Evolutionary conservation across 176 grass and related monocot species (phyloP).

Genomic region (Dactylis glomerata): DNA sequence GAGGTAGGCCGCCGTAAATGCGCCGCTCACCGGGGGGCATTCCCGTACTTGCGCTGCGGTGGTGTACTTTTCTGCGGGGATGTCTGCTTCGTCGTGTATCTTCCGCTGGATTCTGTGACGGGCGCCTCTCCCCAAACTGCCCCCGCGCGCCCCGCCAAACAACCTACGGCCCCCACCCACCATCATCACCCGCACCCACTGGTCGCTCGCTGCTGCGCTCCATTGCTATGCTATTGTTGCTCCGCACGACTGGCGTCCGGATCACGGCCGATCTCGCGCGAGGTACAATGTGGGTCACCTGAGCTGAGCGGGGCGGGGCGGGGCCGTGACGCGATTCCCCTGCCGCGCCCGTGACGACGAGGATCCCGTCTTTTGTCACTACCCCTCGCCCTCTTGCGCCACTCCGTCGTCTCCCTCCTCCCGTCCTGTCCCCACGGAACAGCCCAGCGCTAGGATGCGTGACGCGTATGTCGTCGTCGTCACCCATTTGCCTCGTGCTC

Average conservation of each 20-base stretch:
- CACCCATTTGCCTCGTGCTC: not conserved
- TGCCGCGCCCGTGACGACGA: conserved; percentile 34
- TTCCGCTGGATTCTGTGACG: conserved; percentile 60
- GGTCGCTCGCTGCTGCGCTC: not conserved
- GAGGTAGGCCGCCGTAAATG: conserved; percentile 43
- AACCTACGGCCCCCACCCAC: not conserved
- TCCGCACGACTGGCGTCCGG: not conserved
- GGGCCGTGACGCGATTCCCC: conserved; percentile 29
- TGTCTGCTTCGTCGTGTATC: conserved; percentile 47
- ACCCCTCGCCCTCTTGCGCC: not conserved
- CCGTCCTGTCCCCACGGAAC: conserved; percentile 7
- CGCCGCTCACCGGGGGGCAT: not conserved
- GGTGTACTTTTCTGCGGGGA: conserved; percentile 47
- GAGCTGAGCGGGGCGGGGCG: not conserved
- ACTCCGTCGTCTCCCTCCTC: not conserved
- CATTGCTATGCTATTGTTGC: not conserved
- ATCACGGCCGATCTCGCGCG: not conserved
- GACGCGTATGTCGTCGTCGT: not conserved
- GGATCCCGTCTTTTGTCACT: conserved; percentile 32
- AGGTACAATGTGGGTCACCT: conserved; percentile 21
- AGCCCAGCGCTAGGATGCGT: not conserved
- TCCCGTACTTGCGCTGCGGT: conserved; percentile 29
- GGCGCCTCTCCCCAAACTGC: not conserved
- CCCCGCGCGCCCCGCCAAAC: conserved; percentile 15
- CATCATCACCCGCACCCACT: not conserved